phyloP scores from a whole-genome alignment of 2,329 filamentous ascomycete genomes.

The Neopestalotiopsis sp. region DNA sequence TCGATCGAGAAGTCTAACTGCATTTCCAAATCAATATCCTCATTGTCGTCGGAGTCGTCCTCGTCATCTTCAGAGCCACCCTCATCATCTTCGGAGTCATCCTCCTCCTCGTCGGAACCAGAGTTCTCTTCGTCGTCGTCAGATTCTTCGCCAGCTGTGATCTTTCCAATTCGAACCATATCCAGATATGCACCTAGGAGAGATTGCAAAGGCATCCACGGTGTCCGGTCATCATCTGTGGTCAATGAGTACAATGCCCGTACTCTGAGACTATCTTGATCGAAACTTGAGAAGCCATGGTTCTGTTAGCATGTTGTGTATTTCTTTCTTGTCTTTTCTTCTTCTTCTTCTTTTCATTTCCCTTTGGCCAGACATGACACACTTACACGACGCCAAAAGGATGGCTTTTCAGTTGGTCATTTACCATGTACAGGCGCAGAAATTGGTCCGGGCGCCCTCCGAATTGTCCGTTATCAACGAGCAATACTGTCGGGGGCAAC shows the following conservation, averaged over 20 bases:
- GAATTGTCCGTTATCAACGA: background rate
- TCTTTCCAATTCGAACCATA: constrained; percentile 10
- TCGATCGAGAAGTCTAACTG: background rate
- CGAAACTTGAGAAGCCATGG: background rate
- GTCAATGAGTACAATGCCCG: constrained; percentile 2
- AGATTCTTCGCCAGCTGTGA: background rate
- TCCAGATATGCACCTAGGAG: constrained; percentile 10
- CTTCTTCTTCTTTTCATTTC: too few relatives aligned
- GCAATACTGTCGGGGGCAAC: background rate
- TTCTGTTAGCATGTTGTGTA: background rate
- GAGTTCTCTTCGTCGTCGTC: background rate
- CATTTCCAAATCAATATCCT: background rate
- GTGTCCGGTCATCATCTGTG: constrained; percentile 8
- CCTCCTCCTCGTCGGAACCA: background rate
- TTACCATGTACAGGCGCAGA: background rate
- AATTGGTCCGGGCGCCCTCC: constrained; percentile 5
- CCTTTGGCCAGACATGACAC: too few relatives aligned
- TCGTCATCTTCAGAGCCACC: background rate
- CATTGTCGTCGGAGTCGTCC: background rate
- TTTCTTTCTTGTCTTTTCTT: too few relatives aligned
- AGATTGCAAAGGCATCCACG: constrained; percentile 13
- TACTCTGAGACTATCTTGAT: constrained; percentile 6
- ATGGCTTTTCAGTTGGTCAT: background rate
- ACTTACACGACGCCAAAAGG: constrained; percentile 11
- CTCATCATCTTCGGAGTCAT: background rate